Conservation (phyloP, 2,329 filamentous ascomycete species). For the Nothopassalora personata region DNA sequence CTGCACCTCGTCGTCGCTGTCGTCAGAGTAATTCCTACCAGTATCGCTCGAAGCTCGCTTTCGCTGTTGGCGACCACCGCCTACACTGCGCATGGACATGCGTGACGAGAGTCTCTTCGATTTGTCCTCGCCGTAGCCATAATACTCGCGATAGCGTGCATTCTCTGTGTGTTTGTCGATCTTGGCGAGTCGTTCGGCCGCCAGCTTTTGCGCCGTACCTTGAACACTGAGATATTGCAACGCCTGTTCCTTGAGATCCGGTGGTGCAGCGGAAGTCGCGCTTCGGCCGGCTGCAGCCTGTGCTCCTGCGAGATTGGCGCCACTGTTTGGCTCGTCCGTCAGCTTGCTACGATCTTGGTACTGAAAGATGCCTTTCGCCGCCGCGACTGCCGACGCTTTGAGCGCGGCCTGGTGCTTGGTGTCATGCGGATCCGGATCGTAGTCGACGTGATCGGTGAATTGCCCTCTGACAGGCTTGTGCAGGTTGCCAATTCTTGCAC, state of each 20-base stretch:
- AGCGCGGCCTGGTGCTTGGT: conserved; percentile 65
- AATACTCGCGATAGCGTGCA: conserved; percentile 68
- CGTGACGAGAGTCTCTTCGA: conserved; percentile 46
- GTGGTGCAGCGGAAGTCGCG: conserved; percentile 31
- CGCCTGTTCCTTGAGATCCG: conserved; percentile 51
- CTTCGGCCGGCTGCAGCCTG: conserved; percentile 24
- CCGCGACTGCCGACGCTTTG: conserved; percentile 76
- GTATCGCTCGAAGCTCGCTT: conserved; percentile 64
- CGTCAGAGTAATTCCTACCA: conserved; percentile 32
- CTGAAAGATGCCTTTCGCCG: conserved; percentile 83
- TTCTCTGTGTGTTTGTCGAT: conserved; percentile 64
- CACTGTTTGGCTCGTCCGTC: conserved; percentile 16
- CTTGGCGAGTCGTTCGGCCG: conserved; percentile 74
- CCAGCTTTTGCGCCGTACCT: conserved; percentile 79
- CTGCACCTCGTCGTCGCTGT: conserved; percentile 59
- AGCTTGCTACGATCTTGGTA: conserved; percentile 45
- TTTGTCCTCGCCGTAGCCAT: conserved; percentile 54
- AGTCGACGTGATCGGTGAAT: conserved; percentile 69
- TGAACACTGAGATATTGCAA: conserved; percentile 61
- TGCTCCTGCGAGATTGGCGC: conserved; percentile 19
- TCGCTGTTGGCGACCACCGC: conserved; percentile 43
- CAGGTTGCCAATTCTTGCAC: conserved; percentile 58
- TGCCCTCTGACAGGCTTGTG: conserved; percentile 67
- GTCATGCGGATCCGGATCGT: conserved; percentile 61
- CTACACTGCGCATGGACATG: conserved; percentile 45